Base-by-base conservation (phyloP, 345 rosid genomes). In the Conringia planisiliqua region DNA sequence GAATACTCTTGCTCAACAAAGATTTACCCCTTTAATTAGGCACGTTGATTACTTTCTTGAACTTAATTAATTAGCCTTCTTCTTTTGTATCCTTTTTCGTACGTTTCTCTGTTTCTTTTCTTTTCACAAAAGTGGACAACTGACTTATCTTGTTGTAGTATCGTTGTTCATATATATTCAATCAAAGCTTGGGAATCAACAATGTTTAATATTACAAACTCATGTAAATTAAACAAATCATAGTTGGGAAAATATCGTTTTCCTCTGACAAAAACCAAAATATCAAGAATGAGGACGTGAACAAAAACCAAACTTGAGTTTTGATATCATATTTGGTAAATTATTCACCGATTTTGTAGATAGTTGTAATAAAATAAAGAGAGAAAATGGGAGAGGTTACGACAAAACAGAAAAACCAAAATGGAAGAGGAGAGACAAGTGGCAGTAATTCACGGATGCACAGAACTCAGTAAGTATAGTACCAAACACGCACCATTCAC, bases 391-490 rank as follows among this genome's bases (percentile, higher is more conserved):
- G 33, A 0, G 35, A 32, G 8, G 35, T 7, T 32, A 16, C 4
- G 32, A 60, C 7, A 9, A 14, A 55, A 10, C 11, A 14, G 27
- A 20, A 27, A 4, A 18, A 7, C 4, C 5, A 54, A 56, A 57
- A 10, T 26, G 42, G 50, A 50, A 22, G 12, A 0, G 13, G 40
- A 40, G 64, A 24, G 74, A 68, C 79, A 68, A 75, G 79, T 68
- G 79, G 69, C 74, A 68, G 74, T 39, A 18, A 56, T 50, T 75
- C 50, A 75, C 79, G 79, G 79, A 69, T 61, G 70, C 40, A 76
- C 79, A 76, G 47, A 75, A 59, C 40, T 67, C 47, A 38, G 48
- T 65, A 63, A 43, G 44, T 55, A 48, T 72, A 39, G 33, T 58
- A 58, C 67, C 43, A 13, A 57, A 66, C 72, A 62, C 56, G 43